These are phyloP conservation scores for Diplocarpon mali DNA, from an alignment of 2,329 filamentous ascomycete genomes.

Conservation along the genomic window DNA sequence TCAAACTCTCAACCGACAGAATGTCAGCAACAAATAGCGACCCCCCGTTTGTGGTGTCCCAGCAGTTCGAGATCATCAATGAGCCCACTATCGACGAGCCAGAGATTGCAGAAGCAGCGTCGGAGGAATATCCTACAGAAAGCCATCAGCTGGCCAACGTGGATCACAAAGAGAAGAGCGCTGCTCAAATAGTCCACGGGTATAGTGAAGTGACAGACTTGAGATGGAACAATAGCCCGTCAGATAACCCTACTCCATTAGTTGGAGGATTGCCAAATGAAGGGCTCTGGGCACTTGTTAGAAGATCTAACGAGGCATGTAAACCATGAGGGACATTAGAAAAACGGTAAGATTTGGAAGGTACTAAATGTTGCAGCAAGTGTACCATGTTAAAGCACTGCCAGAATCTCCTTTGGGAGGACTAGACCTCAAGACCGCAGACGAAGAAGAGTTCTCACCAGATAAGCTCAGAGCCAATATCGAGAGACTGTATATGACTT, in stretches of 20 bases:
- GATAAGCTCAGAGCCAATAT: slow-evolving; percentile 71
- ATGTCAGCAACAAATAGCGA: background rate
- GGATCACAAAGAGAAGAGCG: slow-evolving; percentile 31
- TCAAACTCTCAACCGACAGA: too few relatives aligned
- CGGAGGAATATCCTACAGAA: slow-evolving; percentile 27
- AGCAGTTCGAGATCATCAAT: slow-evolving; percentile 10
- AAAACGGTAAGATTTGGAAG: background rate
- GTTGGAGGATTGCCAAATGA: slow-evolving; percentile 52
- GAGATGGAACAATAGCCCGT: slow-evolving; percentile 43
- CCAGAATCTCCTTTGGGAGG: slow-evolving; percentile 44
- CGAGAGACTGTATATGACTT: slow-evolving; percentile 73
- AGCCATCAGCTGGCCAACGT: slow-evolving; percentile 33
- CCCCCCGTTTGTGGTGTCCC: background rate
- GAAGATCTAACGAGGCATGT: slow-evolving; percentile 19
- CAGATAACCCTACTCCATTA: slow-evolving; percentile 42
- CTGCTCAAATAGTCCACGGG: slow-evolving; percentile 31
- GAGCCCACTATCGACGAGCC: slow-evolving; percentile 11
- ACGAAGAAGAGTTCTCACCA: slow-evolving; percentile 75
- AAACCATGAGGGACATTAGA: background rate
- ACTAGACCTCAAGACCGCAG: slow-evolving; percentile 69
- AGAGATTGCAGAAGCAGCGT: slow-evolving; percentile 16
- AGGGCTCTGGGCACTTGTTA: slow-evolving; percentile 42
- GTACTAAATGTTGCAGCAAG: slow-evolving; percentile 30
- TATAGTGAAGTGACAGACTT: slow-evolving; percentile 41
- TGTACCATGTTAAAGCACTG: slow-evolving; percentile 18